Evolutionary conservation across 805 yeast species (phyloP).

Genomic region (Cyberlindnera euphorbiae): DNA sequence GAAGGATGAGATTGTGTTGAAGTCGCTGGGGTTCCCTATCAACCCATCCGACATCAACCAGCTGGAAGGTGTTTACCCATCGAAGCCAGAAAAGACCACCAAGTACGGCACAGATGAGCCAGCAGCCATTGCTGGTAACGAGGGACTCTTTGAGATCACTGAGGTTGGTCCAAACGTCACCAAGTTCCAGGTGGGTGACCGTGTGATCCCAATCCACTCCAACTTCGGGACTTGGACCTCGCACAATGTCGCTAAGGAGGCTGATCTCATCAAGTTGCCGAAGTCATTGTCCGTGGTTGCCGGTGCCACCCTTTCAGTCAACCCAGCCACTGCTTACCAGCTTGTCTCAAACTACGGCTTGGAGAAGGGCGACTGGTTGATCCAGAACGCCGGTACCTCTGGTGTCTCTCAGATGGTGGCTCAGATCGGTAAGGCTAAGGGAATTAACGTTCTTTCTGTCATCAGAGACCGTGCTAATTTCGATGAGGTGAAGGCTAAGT

Average conservation of each 20-base stretch:
- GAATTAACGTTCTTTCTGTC: conserved; percentile 79
- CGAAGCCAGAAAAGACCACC: conserved; percentile 53
- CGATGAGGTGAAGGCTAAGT: conserved; percentile 51
- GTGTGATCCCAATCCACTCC: conserved; percentile 76
- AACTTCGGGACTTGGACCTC: conserved; percentile 95
- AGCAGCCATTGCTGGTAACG: conserved; percentile 87
- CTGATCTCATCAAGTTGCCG: conserved; percentile 50
- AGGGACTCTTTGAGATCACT: conserved; percentile 85
- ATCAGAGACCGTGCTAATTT: conserved; percentile 82
- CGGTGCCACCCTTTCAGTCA: conserved; percentile 89
- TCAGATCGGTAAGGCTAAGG: conserved; percentile 77
- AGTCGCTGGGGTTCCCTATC: conserved; percentile 75
- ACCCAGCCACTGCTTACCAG: conserved; percentile 89
- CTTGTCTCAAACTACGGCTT: conserved; percentile 64
- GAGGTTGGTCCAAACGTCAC: conserved; percentile 55
- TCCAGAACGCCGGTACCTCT: conserved; percentile 95
- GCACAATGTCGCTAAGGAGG: conserved; percentile 52
- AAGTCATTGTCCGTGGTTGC: conserved; percentile 47
- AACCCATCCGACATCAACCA: conserved; percentile 91
- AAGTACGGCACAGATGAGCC: conserved; percentile 59
- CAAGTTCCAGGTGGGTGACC: conserved; percentile 63
- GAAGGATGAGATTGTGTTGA: conserved; percentile 49
- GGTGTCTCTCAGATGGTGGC: conserved; percentile 91
- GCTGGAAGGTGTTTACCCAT: conserved; percentile 79
- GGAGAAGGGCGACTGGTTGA: conserved; percentile 68